Evolutionary conservation across 2,329 filamentous ascomycete genomes (phyloP), one percentile per base, ranked within the genome.

Genomic region (Biscogniauxia mediterranea): DNA sequence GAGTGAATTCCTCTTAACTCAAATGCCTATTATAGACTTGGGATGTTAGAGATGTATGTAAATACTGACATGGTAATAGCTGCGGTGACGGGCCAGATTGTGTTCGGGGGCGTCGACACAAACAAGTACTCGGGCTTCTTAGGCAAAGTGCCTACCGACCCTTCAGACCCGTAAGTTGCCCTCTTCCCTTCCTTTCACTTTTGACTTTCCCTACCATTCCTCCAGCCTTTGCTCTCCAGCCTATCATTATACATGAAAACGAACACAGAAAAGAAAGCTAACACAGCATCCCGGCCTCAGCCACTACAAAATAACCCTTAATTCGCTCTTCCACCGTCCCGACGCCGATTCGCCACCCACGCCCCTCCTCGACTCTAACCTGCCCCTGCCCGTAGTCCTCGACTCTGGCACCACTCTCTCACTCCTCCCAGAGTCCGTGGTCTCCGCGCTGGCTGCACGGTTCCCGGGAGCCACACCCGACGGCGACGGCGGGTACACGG

Each of bases 331-430:
- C 17, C 60, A 68, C 32, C 63, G 66, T 9, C 23, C 61, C 2
- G 11, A 32, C 28, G 70, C 71, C 1, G 50, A 52, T n/a, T 52
- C 66, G 17, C 19, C 6, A 38, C 32, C 65, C 9, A 67, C 11
- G 21, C 61, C 59, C 8, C 55, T 68, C 28, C 28, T 42, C 3
- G 64, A 68, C 59, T 54, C 58, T 15, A 64, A 49, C 46, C 54
- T 70, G 6, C 78, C 81, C 23, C 67, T 75, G 9, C 77, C 76
- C 54, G 78, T 81, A 21, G 76, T 83, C 69, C 75, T 85, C 56
- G 83, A 86, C 72, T 82, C 80, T 2, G 83, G 83, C 56, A 80
- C 81, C 1, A 84, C 83, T 0, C 70, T 85, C 13, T 78, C 74
- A 3, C 76, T 79, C 20, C 76, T 85, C 46, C 82, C 81, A 19